Conservation (phyloP, 2,329 filamentous ascomycete species). For the Fusarium sp. region DNA sequence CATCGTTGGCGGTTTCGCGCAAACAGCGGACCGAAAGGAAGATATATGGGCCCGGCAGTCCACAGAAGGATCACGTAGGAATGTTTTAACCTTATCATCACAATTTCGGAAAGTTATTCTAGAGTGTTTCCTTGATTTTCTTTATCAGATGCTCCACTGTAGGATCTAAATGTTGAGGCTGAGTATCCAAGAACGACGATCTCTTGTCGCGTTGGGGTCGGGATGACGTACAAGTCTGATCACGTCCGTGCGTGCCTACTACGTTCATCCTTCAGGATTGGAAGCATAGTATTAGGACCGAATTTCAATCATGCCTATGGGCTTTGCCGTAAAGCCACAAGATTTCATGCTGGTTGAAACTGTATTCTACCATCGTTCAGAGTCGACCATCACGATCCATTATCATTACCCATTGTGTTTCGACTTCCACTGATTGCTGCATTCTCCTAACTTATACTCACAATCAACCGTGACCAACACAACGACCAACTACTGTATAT, state of each 20-base stretch:
- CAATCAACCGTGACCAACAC: no score
- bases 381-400: neutral
- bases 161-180: neutral
- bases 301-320: neutral
- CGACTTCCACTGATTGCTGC: no score
- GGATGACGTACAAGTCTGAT: neutral
- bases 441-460: no score
- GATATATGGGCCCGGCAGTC: neutral
- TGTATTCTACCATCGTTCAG: neutral
- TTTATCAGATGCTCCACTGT: neutral
- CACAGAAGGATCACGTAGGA: conserved; percentile 10
- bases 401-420: neutral
- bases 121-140: neutral
- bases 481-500: no score
- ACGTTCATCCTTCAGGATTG: neutral
- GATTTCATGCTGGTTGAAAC: neutral
- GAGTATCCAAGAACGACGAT: neutral
- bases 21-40: neutral
- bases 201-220: neutral
- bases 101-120: no score
- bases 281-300: neutral
- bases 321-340: no score
- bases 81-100: neutral
- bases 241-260: neutral
- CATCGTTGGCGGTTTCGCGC: neutral